Conservation (phyloP, 768 basidiomycete genomes). For the Leccinum incarnatum region DNA sequence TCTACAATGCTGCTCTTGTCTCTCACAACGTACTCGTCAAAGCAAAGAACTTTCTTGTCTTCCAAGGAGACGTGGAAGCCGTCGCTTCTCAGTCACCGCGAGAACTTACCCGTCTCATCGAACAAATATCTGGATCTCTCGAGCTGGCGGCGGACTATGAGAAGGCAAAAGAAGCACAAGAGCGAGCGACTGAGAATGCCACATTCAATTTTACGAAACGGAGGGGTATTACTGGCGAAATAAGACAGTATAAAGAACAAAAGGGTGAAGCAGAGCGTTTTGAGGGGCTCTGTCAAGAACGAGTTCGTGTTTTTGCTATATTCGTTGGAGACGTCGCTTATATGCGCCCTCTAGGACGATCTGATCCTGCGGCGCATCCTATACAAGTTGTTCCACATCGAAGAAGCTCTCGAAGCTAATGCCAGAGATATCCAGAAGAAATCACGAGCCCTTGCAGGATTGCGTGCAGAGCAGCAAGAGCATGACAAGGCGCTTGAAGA, state of each 20-base stretch:
- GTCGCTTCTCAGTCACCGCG: conserved; percentile 93
- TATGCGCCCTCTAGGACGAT: conserved; percentile 55
- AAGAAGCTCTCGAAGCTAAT: conserved; percentile 74
- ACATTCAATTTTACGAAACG: conserved; percentile 95
- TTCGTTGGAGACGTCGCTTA: background rate
- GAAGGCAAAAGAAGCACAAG: conserved; percentile 80
- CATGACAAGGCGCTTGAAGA: conserved; percentile 71
- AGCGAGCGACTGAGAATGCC: conserved; percentile 89
- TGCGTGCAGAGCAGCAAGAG: conserved; percentile 65
- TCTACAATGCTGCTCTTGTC: conserved; percentile 85
- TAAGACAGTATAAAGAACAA: conserved; percentile 97
- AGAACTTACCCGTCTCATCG: conserved; percentile 86
- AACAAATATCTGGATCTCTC: conserved; percentile 93
- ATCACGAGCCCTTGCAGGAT: conserved; percentile 65
- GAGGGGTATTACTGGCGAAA: conserved; percentile 89
- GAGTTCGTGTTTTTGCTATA: conserved; percentile 43
- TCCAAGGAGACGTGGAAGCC: conserved; percentile 98
- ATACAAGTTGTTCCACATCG: conserved; percentile 88
- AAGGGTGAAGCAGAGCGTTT: conserved; percentile 90
- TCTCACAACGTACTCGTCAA: conserved; percentile 95
- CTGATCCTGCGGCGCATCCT: conserved; percentile 79
- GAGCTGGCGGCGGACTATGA: conserved; percentile 90
- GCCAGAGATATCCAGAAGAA: conserved; percentile 66
- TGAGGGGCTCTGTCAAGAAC: conserved; percentile 69
- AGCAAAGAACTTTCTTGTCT: conserved; percentile 98